phyloP scores from a whole-genome alignment of 495 filamentous ascomycete species.

The Hypoxylon intermedium region DNA sequence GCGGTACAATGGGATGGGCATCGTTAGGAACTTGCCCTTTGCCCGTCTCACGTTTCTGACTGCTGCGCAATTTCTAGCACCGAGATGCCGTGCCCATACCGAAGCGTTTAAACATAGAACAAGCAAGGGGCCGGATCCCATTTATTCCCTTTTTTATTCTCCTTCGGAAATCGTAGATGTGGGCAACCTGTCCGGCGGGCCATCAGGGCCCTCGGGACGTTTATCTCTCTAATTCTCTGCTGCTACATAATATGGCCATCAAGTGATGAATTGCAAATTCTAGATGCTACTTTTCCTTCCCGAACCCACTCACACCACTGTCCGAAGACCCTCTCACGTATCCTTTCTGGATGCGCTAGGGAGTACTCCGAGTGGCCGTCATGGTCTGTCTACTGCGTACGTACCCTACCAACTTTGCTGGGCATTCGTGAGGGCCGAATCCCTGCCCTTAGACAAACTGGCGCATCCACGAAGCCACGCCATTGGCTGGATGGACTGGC shows the following conservation, averaged over 20 bases:
- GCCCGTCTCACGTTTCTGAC: slow-evolving; percentile 18
- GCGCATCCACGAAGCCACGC: slow-evolving; percentile 34
- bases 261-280: slow-evolving; percentile 29
- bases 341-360: slow-evolving; percentile 35
- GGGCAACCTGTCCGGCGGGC: slow-evolving; percentile 7
- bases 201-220: slow-evolving; percentile 28
- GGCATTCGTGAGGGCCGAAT: slow-evolving; percentile 34
- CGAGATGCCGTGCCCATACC: slow-evolving; percentile 32
- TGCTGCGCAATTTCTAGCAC: slow-evolving; percentile 34
- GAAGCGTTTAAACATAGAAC: slow-evolving; percentile 38
- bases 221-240: slow-evolving; percentile 8
- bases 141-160: slow-evolving; percentile 13
- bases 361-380: slow-evolving; percentile 38
- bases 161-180: background rate
- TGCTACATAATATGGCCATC: background rate
- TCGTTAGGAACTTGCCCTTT: background rate
- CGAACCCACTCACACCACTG: slow-evolving; percentile 36
- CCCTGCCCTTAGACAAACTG: slow-evolving; percentile 43
- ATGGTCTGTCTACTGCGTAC: slow-evolving; percentile 37
- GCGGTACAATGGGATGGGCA: slow-evolving; percentile 15
- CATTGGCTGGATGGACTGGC: slow-evolving; percentile 42
- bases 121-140: slow-evolving; percentile 34
- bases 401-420: slow-evolving; percentile 40
- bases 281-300: slow-evolving; percentile 28
- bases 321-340: slow-evolving; percentile 35